phyloP scores from a whole-genome alignment of 768 basidiomycete species.

The Coprinellus micaceus region DNA sequence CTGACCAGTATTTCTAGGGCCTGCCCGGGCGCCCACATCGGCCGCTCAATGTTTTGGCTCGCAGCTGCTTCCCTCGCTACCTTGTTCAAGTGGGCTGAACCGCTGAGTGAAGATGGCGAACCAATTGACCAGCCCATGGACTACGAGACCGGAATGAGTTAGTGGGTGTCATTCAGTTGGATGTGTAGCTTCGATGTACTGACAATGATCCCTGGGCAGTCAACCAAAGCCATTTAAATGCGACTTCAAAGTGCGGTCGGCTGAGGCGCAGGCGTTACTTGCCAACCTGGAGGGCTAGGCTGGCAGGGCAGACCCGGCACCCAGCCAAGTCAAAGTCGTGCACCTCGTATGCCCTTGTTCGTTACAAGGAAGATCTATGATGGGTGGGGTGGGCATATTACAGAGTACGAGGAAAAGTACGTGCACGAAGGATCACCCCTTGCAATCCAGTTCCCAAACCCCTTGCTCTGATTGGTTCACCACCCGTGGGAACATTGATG shows the following conservation, averaged over 20 bases:
- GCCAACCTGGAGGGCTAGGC: not conserved
- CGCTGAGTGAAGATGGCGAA: not conserved
- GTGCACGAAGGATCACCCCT: no score
- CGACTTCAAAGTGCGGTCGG: not conserved
- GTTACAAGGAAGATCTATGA: no score
- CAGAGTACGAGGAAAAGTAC: no score
- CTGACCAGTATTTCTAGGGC: not conserved
- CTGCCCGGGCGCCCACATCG: slow-evolving; percentile 7
- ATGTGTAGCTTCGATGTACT: not conserved
- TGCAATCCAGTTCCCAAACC: no score
- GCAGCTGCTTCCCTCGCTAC: slow-evolving; percentile 6
- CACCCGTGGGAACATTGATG: no score
- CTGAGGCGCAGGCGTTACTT: not conserved
- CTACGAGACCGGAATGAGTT: not conserved
- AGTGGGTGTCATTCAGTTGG: not conserved
- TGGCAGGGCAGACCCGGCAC: no score
- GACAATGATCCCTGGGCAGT: not conserved
- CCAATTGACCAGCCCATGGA: slow-evolving; percentile 3
- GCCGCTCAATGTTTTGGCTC: slow-evolving; percentile 1
- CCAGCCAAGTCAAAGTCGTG: no score
- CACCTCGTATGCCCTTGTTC: no score
- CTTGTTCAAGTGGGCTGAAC: slow-evolving; percentile 8
- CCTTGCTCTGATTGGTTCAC: no score
- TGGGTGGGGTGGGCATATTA: no score
- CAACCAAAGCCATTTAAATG: not conserved